Evolutionary conservation across 306 rosid species (phyloP), one percentile per base, ranked within the genome.

Genomic region (Notholithocarpus densiflorus): DNA sequence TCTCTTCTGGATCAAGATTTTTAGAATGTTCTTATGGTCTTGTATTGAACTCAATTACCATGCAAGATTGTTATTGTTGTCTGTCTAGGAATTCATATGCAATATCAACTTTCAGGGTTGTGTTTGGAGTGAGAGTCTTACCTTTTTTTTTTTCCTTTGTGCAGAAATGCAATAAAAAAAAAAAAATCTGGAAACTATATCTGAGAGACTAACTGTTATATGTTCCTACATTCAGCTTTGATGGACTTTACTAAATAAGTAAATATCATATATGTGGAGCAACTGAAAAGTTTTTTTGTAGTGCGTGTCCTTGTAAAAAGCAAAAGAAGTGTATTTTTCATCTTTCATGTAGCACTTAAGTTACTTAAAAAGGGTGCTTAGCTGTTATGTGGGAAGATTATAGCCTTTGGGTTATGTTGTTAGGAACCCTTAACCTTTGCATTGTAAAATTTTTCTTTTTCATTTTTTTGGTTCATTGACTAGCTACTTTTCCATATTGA

Each of bases 391-490:
- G 69, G 34, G 43, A 66, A 32, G 12, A 18, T 68, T 40, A 60
- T 68, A 24, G 40, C n/a, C 32, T 68, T 68, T 45, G 14, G 2
- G 56, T 68, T 68, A 60, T 21, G 34, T 54, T 59, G 77, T 59
- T 71, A 17, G 19, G 21, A 57, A 66, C 77, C 37, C 27, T 31
- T 53, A 20, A 52, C 24, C 17, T 68, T 11, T 31, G 27, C 19
- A 45, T 71, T 29, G 20, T 31, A 65, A 31, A 64, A 15, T 64
- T 74, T 72, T 21, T 32, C 57, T 18, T 71, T 82, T 77, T 77
- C 17, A 40, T 66, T 81, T 51, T 32, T 79, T 43, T 75, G 76
- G 56, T 53, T 81, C 53, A 24, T 31, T 72, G 40, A 55, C 24
- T 70, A 59, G 52, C 73, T 71, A 51, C 40, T 24, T 69, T 56